Evolutionary conservation across 2,329 filamentous ascomycete genomes (phyloP), one percentile per base, ranked within the genome.

Genomic region (Zarea fungicola): DNA sequence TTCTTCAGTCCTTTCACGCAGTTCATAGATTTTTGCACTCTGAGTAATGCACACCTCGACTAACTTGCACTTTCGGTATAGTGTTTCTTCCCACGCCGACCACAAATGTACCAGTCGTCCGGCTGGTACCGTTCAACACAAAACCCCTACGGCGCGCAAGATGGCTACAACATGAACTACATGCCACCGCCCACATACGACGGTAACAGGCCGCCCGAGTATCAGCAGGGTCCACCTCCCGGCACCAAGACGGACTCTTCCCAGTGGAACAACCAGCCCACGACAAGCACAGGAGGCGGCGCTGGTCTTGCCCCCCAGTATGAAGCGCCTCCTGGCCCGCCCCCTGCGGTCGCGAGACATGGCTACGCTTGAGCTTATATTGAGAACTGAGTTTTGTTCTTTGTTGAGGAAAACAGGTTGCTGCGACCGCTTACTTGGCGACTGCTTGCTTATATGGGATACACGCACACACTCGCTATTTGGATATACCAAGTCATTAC

Each of bases 101-200:
- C 72, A 46, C 70, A 72, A 50, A 69, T 71, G 36, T 67, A 64
- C 31, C 68, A 74, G 60, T 74, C 28, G 8, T 8, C 78, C 56
- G 75, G 74, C 14, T 65, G 63, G 48, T 81, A 76, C 62, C 72
- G 55, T 41, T 46, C 58, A 14, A 49, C 55, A 36, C 63, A 48
- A 22, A 31, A 39, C 19, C 9, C 14, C 9, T 46, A 46, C 34
- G 43, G 43, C 25, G 26, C 49, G 22, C 51, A 57, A 54, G 61
- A 57, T 31, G 54, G 52, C 37, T 72, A 74, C 58, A 69, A 68
- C 54, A 79, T 81, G 76, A 65, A 78, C 53, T 56, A 71, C 45
- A 73, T 77, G 70, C 69, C 75, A 42, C 77, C 77, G 43, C 76
- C 76, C 11, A 73, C 80, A 46, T 83, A 83, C 60, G 79, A 83